Evolutionary conservation across 2,329 filamentous ascomycete genomes (phyloP).

Genomic region (Paecilomyces dactylethromorphus): DNA sequence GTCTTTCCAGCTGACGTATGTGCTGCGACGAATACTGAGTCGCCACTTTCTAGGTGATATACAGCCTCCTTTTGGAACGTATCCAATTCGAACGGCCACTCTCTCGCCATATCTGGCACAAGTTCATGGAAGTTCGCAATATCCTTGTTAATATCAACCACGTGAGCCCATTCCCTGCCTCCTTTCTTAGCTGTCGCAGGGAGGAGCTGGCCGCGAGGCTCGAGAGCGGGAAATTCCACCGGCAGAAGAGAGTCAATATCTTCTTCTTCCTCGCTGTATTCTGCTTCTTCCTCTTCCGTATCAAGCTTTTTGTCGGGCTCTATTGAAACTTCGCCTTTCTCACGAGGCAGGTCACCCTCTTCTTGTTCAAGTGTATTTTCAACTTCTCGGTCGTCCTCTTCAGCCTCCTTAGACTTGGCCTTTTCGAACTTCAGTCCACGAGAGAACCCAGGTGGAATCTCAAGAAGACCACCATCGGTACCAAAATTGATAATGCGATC

Average conservation of each 20-base stretch:
- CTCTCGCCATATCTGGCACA: conserved; percentile 90
- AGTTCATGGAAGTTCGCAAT: conserved; percentile 92
- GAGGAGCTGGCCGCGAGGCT: conserved; percentile 72
- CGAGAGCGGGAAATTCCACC: conserved; percentile 85
- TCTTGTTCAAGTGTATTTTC: conserved; percentile 54
- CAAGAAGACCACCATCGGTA: conserved; percentile 68
- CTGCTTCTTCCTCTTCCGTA: conserved; percentile 18
- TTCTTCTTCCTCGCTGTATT: conserved; percentile 35
- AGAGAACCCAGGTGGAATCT: conserved; percentile 73
- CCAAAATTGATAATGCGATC: conserved; percentile 81
- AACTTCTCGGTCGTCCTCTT: conserved; percentile 62
- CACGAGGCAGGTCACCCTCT: conserved; percentile 37
- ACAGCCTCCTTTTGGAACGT: conserved; percentile 98
- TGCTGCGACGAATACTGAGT: conserved; percentile 95
- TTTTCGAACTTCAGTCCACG: conserved; percentile 69
- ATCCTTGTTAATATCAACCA: conserved; percentile 90
- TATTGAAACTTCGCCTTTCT: conserved; percentile 39
- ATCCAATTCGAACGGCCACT: conserved; percentile 96
- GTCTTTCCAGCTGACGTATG: conserved; percentile 98
- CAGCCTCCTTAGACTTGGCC: conserved; percentile 51
- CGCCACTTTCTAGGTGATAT: conserved; percentile 91
- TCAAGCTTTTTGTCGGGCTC: conserved; percentile 26
- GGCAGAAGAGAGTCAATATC: conserved; percentile 82
- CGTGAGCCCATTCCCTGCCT: conserved; percentile 91
- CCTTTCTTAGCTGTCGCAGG: conserved; percentile 65